phyloP scores from a whole-genome alignment of 441 rosid genomes.

The Pelargonium australe region DNA sequence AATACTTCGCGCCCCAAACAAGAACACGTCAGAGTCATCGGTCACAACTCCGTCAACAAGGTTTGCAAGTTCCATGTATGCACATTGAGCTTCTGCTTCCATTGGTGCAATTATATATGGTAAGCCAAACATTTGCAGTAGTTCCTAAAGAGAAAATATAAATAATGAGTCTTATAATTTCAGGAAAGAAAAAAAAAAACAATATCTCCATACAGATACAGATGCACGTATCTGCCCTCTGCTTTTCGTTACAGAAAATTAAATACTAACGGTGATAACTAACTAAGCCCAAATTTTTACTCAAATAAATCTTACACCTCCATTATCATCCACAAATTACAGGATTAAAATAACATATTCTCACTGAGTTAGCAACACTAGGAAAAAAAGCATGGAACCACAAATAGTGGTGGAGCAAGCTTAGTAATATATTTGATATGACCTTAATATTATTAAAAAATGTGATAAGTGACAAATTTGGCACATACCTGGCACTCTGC shows the following conservation, averaged over 20 bases:
- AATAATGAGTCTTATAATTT: background rate
- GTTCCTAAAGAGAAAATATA: conserved; percentile 46
- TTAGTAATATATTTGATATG: background rate
- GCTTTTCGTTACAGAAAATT: background rate
- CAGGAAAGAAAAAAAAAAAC: background rate
- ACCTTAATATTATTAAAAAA: background rate
- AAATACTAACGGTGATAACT: background rate
- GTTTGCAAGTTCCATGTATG: conserved; percentile 77
- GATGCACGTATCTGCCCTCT: conserved; percentile 3
- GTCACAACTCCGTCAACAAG: conserved; percentile 96
- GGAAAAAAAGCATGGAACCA: background rate
- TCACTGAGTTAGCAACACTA: conserved; percentile 6
- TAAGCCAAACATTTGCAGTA: conserved; percentile 94
- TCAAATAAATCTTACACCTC: background rate
- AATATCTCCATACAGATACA: background rate
- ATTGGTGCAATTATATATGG: conserved; percentile 95
- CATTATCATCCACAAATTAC: background rate
- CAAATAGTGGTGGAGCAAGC: background rate
- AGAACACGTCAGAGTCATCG: conserved; percentile 92
- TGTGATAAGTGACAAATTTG: conserved; percentile 13
- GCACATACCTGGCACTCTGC: conserved; percentile 76
- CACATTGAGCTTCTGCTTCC: conserved; percentile 99
- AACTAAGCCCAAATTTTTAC: conserved; percentile 1
- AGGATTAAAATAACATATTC: background rate
- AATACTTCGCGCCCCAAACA: conserved; percentile 86